Base-by-base conservation (phyloP, 2,329 filamentous ascomycete species). In the Amylocarpus encephaloides region DNA sequence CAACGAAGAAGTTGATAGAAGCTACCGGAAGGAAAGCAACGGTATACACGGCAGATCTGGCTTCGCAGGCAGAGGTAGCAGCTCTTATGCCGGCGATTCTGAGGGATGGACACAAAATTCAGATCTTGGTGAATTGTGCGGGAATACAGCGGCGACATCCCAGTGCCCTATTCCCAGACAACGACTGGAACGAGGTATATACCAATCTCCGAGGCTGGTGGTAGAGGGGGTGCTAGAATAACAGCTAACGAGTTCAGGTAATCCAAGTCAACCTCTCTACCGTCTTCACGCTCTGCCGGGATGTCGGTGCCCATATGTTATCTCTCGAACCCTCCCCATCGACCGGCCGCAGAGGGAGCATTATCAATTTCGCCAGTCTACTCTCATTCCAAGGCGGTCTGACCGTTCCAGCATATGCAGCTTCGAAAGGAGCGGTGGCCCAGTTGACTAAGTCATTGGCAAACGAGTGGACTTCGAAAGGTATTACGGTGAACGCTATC, bases 341-440 rank as follows among this genome's bases (percentile, higher is more conserved):
- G 87, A 95, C 60, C n/a, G 76, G 77, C 46, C 77, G 83, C 35
- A 72, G 78, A 51, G 86, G 86, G 19, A 77, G 76, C 63, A 85
- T 95, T 70, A 85, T 95, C 73, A 95, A 95, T 70, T 82, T 94
- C 49, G 89, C 84, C 10, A 87, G 81, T 11, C 77, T 96, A 36
- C 78, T 95, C n/a, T 85, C 83, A 26, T 96, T 95, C 75, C 90
- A 95, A 66, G 91, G 91, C 48, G 90, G 90, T 0, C 75, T 95
- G 58, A 95, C 86, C 0, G 88, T 95, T 1, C 89, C 89, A 0
- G 90, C 90, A 1, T 95, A 95, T 65, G 85, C 90, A 1, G 87
- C 89, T 0, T 82, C 80, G 55, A 95, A 95, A 70, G 90, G 89
- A 40, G 90, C 86, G 7, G 83, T 95, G 0, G 85, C 81, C 5